Conservation (phyloP, 345 rosid genomes). For the Salix arbutifolia region DNA sequence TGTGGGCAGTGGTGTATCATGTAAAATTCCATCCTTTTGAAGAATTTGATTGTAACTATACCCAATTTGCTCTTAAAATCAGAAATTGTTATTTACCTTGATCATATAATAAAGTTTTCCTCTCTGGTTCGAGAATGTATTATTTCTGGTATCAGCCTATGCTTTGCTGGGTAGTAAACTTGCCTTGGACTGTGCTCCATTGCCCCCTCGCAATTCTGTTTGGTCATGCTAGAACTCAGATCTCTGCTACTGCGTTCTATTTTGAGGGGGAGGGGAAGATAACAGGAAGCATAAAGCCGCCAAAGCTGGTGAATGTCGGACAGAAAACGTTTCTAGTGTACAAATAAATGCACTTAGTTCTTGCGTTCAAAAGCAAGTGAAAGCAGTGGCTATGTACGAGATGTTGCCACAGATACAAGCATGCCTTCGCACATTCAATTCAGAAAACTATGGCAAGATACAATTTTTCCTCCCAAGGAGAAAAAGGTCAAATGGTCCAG, state of each 20-base stretch:
- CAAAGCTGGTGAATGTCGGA: no score
- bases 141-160: neutral
- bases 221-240: neutral
- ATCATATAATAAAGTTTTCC: neutral
- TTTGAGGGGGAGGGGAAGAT: neutral
- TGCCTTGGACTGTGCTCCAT: neutral
- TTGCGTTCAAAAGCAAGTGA: no score
- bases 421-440: no score
- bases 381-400: no score
- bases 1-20: conserved; percentile 10
- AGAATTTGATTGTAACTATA: neutral
- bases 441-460: neutral
- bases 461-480: neutral
- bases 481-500: neutral
- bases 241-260: neutral
- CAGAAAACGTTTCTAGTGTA: no score
- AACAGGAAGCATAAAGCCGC: no score
- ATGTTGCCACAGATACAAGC: no score
- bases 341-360: no score
- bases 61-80: neutral
- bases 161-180: neutral
- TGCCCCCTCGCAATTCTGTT: neutral
- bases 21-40: neutral
- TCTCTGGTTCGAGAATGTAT: neutral
- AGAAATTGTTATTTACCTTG: neutral